Percentiles rank a stretch among this genome's conserved stretches.
These are phyloP conservation scores for Nyssa sinensis DNA, from an alignment of 148 eudicot species.

Conservation along the genomic window DNA sequence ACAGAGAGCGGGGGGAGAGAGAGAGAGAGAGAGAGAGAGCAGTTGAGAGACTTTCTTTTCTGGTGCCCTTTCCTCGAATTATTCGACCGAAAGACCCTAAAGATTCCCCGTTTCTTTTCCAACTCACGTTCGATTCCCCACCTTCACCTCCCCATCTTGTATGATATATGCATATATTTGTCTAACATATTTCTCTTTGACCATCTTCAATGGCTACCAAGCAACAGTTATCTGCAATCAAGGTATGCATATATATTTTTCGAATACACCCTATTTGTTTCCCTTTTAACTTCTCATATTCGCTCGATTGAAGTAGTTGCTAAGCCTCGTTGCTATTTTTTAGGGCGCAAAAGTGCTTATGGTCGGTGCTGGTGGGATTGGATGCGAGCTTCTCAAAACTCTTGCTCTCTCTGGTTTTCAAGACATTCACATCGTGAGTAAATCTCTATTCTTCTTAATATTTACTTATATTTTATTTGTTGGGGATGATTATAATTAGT, in stretches of 20 bases:
- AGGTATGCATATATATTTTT: conserved; percentile 34
- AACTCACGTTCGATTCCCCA: conserved; percentile 9
- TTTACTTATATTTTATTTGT: neutral
- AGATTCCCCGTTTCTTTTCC: conserved; percentile 19
- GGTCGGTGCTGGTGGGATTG: conserved; percentile 99
- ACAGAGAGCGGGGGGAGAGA: neutral
- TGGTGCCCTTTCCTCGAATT: conserved; percentile 35
- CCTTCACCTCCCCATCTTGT: neutral
- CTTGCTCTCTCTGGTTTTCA: conserved; percentile 88
- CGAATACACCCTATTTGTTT: conserved; percentile 6
- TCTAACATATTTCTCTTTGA: neutral
- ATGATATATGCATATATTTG: neutral
- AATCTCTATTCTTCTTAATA: neutral
- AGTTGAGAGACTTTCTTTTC: neutral
- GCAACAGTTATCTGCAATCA: conserved; percentile 53
- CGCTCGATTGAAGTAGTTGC: conserved; percentile 7
- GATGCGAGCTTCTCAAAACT: conserved; percentile 95
- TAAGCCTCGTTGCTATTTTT: conserved; percentile 5
- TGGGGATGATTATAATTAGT: neutral
- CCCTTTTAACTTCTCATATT: neutral
- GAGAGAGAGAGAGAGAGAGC: neutral
- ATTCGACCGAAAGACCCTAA: conserved; percentile 7
- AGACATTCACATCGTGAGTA: conserved; percentile 80
- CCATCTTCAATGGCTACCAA: conserved; percentile 51
- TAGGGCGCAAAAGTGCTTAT: conserved; percentile 88